These are phyloP conservation scores for Schizochytrium sp. DNA, from an alignment of 108 stramenopile species.

Conservation along the genomic window DNA sequence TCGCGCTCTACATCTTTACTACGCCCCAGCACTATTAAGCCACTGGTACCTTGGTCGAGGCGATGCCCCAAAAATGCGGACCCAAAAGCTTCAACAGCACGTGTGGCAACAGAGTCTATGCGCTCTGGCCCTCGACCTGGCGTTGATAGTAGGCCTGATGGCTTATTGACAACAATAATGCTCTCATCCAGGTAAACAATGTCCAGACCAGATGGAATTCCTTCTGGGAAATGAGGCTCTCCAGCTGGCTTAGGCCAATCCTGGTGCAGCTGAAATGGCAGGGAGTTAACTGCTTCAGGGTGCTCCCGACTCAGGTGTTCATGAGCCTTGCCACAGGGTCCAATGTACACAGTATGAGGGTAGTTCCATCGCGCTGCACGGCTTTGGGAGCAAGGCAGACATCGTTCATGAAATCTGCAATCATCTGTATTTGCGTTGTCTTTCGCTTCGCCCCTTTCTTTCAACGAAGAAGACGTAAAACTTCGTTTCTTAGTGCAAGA, in stretches of 20 bases:
- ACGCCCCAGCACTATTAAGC: neutral
- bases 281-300: no score
- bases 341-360: no score
- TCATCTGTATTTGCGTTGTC: neutral
- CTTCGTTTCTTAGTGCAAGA: no score
- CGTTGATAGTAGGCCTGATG: constrained; percentile 80
- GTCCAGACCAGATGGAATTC: neutral
- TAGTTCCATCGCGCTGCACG: neutral
- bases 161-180: constrained; percentile 83
- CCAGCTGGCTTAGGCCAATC: constrained; percentile 1
- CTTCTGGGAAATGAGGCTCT: neutral
- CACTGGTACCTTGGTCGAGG: constrained; percentile 30
- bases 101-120: neutral
- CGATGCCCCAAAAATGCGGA: neutral
- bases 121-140: constrained; percentile 70
- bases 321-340: no score
- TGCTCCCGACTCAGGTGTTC: no score
- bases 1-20: neutral
- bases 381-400: neutral
- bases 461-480: no score
- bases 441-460: neutral
- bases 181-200: constrained; percentile 78
- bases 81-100: neutral
- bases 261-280: neutral
- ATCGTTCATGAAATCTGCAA: neutral